These are phyloP conservation scores for Hylodesmum podocarpum DNA, from an alignment of 306 rosid species.

Conservation along the genomic window DNA sequence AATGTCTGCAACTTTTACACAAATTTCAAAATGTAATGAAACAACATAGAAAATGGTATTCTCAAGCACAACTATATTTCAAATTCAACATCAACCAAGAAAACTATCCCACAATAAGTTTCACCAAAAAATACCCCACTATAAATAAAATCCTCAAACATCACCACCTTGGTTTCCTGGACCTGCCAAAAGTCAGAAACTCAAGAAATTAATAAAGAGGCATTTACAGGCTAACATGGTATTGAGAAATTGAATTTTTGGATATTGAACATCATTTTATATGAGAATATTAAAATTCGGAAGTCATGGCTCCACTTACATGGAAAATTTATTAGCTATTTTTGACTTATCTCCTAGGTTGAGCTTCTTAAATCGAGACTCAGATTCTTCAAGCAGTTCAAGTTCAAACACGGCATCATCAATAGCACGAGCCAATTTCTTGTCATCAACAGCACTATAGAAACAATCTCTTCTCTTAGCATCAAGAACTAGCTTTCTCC, in stretches of 20 bases:
- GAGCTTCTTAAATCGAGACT: not conserved
- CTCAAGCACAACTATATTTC: no score
- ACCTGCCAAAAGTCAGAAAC: no score
- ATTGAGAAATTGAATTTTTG: no score
- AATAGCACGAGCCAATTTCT: not conserved
- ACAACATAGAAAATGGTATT: no score
- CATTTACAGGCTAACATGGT: no score
- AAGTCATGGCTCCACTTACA: not conserved
- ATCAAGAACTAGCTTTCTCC: not conserved
- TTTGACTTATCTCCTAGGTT: not conserved
- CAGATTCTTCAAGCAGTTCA: not conserved
- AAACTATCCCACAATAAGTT: no score
- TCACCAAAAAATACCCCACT: no score
- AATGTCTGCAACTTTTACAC: no score
- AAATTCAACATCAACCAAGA: not conserved
- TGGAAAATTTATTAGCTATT: not conserved
- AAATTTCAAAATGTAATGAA: no score
- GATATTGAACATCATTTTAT: not conserved
- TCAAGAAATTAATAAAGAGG: no score
- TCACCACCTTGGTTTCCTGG: not conserved
- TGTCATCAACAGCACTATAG: not conserved
- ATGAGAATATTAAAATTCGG: not conserved
- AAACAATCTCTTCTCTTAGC: not conserved
- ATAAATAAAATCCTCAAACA: no score
- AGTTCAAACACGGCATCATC: not conserved